Conservation (phyloP, 345 rosid species). For the Eucalyptus paniculata region DNA sequence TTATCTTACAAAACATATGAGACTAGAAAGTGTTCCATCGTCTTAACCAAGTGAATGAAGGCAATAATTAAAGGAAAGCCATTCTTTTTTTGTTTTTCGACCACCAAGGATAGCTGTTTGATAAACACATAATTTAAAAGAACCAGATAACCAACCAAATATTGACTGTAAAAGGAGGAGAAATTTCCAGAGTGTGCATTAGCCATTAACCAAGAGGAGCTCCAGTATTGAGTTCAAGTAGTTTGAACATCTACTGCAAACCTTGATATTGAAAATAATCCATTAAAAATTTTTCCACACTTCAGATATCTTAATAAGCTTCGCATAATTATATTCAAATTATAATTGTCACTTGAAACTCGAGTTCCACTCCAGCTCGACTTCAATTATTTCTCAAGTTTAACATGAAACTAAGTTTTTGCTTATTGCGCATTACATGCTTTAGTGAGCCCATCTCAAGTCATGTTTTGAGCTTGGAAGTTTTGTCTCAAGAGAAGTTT, state of each 20-base stretch:
- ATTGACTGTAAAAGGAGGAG: neutral
- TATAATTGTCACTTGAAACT: neutral
- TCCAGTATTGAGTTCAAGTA: neutral
- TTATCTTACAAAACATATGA: neutral
- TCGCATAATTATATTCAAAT: neutral
- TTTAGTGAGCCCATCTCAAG: neutral
- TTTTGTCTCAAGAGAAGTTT: neutral
- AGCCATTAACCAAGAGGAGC: neutral
- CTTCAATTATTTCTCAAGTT: neutral
- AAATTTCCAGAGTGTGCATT: neutral
- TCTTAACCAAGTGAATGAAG: neutral
- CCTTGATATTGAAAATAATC: neutral
- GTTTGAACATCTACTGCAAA: neutral
- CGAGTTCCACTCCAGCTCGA: neutral
- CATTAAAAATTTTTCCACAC: neutral
- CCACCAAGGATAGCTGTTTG: neutral
- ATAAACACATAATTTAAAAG: neutral
- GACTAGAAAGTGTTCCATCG: neutral
- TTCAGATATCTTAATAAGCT: neutral
- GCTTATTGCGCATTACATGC: neutral
- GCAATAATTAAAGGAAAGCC: neutral
- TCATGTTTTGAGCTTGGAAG: neutral
- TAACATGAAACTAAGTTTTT: neutral
- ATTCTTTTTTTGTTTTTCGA: neutral
- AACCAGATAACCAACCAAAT: neutral